These are phyloP conservation scores for Xerocomus amazonicus DNA, from an alignment of 1,284 basidiomycete genomes.

Conservation along the genomic window DNA sequence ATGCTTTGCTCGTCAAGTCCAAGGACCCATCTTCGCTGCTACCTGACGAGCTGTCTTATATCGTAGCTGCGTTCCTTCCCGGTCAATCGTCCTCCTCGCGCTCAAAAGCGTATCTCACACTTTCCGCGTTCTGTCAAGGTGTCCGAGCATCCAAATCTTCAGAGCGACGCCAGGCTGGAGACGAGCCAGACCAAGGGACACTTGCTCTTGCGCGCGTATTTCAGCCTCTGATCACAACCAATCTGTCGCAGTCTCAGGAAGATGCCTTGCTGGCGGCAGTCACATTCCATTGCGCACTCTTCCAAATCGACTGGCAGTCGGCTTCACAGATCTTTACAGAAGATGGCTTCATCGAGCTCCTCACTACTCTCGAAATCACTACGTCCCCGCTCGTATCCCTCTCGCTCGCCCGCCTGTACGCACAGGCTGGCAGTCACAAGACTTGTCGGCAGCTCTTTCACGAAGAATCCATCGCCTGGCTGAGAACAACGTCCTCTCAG, in stretches of 20 bases:
- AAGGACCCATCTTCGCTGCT: conserved; percentile 37
- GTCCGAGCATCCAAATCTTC: conserved; percentile 39
- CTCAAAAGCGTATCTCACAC: conserved; percentile 63
- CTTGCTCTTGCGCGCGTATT: conserved; percentile 48
- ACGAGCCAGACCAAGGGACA: conserved; percentile 42
- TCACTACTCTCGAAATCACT: conserved; percentile 61
- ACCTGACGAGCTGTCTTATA: conserved; percentile 52
- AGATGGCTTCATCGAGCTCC: conserved; percentile 57
- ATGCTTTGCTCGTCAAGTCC: conserved; percentile 37
- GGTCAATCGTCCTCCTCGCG: conserved; percentile 42
- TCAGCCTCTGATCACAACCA: conserved; percentile 42
- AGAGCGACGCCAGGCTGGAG: conserved; percentile 22
- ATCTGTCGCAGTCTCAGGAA: conserved; percentile 55
- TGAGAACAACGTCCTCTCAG: conserved; percentile 53
- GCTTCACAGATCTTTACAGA: conserved; percentile 59
- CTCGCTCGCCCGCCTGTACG: conserved; percentile 65
- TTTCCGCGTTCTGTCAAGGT: conserved; percentile 65
- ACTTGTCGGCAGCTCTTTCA: conserved; percentile 60
- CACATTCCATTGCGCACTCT: conserved; percentile 66
- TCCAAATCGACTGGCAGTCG: conserved; percentile 69
- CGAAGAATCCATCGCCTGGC: conserved; percentile 56
- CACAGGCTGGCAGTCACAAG: conserved; percentile 72
- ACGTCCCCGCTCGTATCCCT: conserved; percentile 46
- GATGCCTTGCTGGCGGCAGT: conserved; percentile 47
- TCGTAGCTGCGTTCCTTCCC: conserved; percentile 56